phyloP scores from a whole-genome alignment of 495 filamentous ascomycete species.

The Trichoderma reesei region DNA sequence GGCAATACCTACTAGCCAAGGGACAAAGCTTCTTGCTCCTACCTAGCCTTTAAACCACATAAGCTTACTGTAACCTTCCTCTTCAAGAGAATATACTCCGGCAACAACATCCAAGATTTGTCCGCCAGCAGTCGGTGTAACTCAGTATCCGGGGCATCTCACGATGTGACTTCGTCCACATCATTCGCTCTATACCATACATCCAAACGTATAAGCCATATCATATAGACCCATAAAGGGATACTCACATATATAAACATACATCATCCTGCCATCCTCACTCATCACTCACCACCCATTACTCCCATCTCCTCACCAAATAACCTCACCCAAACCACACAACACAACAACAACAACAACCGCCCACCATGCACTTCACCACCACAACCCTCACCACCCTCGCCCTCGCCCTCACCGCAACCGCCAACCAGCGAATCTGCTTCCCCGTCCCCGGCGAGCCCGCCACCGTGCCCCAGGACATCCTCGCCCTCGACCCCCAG shows the following conservation, averaged over 20 bases:
- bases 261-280: no score
- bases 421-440: background rate
- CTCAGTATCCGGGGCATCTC: background rate
- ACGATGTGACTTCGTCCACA: no score
- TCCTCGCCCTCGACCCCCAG: background rate
- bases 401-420: background rate
- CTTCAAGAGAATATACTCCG: background rate
- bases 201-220: no score
- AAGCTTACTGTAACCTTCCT: conserved; percentile 2
- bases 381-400: background rate
- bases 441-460: background rate
- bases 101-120: background rate
- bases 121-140: background rate
- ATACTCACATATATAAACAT: background rate
- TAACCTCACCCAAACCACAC: no score
- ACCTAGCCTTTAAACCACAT: background rate
- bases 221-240: background rate
- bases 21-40: background rate
- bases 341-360: background rate
- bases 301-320: no score
- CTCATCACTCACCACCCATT: no score
- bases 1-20: background rate
- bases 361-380: background rate
- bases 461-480: background rate
- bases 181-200: no score